These are phyloP conservation scores for Aurinia saxatilis DNA, from an alignment of 345 rosid species.

Conservation along the genomic window DNA sequence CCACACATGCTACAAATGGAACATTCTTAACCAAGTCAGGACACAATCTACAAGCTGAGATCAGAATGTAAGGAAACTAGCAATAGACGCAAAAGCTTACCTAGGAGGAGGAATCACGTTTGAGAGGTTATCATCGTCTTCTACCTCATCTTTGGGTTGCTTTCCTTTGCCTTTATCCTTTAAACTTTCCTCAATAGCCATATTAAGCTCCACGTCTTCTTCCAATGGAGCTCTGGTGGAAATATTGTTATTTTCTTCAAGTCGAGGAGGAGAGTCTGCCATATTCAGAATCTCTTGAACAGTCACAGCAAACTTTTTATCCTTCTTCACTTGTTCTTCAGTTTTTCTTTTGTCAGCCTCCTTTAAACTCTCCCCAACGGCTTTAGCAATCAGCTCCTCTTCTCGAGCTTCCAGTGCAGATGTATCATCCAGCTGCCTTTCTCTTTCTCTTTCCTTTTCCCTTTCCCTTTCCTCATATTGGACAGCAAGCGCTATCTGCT, in stretches of 20 bases:
- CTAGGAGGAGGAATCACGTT: constrained; percentile 1
- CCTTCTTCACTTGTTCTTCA: constrained; percentile 49
- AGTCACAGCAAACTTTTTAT: constrained; percentile 57
- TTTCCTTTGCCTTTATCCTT: background rate
- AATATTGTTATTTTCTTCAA: background rate
- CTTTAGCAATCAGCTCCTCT: constrained; percentile 9
- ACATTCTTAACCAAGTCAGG: background rate
- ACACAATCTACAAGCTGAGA: background rate
- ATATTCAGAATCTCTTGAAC: constrained; percentile 58
- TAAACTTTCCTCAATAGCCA: constrained; percentile 4
- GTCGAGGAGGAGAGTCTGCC: constrained; percentile 33
- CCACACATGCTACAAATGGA: constrained; percentile 48
- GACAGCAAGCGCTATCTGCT: constrained; percentile 2
- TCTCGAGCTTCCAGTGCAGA: background rate
- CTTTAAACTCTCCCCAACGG: constrained; percentile 15
- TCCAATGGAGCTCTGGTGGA: background rate
- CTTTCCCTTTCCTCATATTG: constrained; percentile 5
- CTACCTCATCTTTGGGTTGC: background rate
- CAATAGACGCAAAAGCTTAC: constrained; percentile 11
- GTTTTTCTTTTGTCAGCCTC: constrained; percentile 22
- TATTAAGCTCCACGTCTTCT: constrained; percentile 11
- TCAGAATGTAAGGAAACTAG: background rate
- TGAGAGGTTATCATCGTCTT: background rate
- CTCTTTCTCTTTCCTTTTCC: constrained; percentile 8
- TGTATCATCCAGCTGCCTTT: background rate